phyloP scores from a whole-genome alignment of 139 green algal genomes.

The Volvox reticuliferus region DNA sequence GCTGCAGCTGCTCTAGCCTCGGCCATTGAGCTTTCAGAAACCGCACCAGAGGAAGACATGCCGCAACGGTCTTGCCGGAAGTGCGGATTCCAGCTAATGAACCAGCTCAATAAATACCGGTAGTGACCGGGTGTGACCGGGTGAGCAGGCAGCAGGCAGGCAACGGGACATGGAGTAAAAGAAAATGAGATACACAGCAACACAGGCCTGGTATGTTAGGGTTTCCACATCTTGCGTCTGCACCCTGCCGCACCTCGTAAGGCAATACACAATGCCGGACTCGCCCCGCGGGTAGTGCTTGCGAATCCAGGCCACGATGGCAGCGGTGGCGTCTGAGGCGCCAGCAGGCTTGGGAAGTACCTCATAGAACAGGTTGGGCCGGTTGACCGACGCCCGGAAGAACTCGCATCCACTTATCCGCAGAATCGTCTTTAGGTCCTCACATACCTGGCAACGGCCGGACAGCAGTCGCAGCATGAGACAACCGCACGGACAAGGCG shows the following conservation, averaged over 20 bases:
- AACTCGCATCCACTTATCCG: conserved; percentile 76
- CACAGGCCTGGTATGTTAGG: too few relatives aligned
- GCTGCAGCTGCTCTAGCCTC: too few relatives aligned
- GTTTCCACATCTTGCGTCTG: too few relatives aligned
- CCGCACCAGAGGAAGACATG: too few relatives aligned
- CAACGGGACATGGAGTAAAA: too few relatives aligned
- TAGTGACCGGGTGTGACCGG: too few relatives aligned
- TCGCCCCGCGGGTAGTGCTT: conserved; percentile 55
- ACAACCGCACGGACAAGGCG: background rate
- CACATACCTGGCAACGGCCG: conserved; percentile 63
- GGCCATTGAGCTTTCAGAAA: too few relatives aligned
- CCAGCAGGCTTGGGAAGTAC: conserved; percentile 41
- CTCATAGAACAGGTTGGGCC: conserved; percentile 85
- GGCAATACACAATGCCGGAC: conserved; percentile 93
- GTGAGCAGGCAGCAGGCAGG: too few relatives aligned
- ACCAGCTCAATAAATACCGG: too few relatives aligned
- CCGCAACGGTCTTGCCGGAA: too few relatives aligned
- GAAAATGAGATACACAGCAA: too few relatives aligned
- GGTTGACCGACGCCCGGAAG: conserved; percentile 76
- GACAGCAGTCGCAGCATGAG: background rate
- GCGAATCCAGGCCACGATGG: conserved; percentile 69
- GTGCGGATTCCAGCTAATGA: too few relatives aligned
- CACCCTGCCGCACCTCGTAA: conserved; percentile 44
- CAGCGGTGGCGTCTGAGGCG: background rate
- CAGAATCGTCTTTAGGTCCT: conserved; percentile 81